A percentile compares a stretch with the other conserved stretches of the same genome.
Evolutionary conservation across 306 rosid genomes (phyloP).

Genomic region (Prosopis cineraria): DNA sequence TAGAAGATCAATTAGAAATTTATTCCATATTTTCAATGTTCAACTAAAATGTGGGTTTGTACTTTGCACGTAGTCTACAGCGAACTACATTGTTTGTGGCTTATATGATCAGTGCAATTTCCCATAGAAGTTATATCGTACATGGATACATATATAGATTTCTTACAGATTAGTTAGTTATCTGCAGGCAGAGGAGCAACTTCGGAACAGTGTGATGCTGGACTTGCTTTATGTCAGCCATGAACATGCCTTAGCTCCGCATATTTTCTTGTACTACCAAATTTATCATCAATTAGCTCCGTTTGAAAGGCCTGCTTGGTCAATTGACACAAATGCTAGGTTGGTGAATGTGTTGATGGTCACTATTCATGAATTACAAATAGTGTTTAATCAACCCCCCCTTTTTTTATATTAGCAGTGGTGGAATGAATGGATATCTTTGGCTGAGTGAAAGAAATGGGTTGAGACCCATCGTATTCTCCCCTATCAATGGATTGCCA

Average conservation of each 20-base stretch:
- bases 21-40: neutral
- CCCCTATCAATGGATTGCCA: constrained; percentile 74
- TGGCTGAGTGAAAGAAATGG: constrained; percentile 78
- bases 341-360: constrained; percentile 46
- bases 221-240: constrained; percentile 76
- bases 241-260: constrained; percentile 68
- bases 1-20: constrained; percentile 12
- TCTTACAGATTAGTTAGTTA: constrained; percentile 35
- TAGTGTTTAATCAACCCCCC: constrained; percentile 12
- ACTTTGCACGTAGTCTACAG: neutral
- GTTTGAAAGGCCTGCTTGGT: constrained; percentile 37
- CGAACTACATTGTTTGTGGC: neutral
- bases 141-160: constrained; percentile 20
- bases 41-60: neutral
- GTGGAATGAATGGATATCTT: constrained; percentile 89
- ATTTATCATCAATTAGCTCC: constrained; percentile 43
- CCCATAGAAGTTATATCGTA: neutral
- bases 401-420: constrained; percentile 50
- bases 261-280: constrained; percentile 51
- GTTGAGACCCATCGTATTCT: constrained; percentile 47
- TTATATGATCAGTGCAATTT: neutral
- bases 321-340: constrained; percentile 68
- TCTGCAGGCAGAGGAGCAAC: constrained; percentile 79
- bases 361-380: constrained; percentile 18
- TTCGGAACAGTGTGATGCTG: constrained; percentile 73